phyloP scores from a whole-genome alignment of 2,329 filamentous ascomycete genomes.

The Diplocarpon rosae region DNA sequence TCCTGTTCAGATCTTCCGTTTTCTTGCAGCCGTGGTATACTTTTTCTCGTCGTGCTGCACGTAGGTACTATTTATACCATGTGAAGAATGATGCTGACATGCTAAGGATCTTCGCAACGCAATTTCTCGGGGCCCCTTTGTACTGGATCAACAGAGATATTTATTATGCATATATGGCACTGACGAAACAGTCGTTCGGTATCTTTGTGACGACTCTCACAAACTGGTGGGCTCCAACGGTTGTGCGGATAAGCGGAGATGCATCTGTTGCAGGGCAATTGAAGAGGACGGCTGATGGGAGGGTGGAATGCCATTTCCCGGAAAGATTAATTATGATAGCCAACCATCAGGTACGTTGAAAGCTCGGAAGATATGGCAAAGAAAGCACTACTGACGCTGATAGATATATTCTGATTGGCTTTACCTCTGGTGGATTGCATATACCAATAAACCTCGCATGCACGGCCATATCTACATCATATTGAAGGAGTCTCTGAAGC shows the following conservation, averaged over 20 bases:
- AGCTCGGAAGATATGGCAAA: neutral
- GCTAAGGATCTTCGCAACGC: constrained; percentile 55
- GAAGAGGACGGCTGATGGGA: constrained; percentile 55
- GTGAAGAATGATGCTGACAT: constrained; percentile 11
- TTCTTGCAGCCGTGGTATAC: constrained; percentile 22
- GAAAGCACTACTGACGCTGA: neutral
- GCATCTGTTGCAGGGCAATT: constrained; percentile 69
- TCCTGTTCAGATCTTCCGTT: constrained; percentile 20
- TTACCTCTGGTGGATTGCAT: constrained; percentile 90
- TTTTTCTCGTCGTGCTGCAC: constrained; percentile 22
- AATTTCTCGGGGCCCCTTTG: constrained; percentile 64
- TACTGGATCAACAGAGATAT: constrained; percentile 66
- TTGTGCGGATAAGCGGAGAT: constrained; percentile 74
- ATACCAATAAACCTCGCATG: constrained; percentile 63
- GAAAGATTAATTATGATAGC: constrained; percentile 75
- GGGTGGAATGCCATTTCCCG: constrained; percentile 68
- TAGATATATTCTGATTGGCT: constrained; percentile 83
- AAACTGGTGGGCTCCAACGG: constrained; percentile 77
- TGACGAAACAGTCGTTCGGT: constrained; percentile 77
- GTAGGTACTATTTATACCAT: constrained; percentile 16
- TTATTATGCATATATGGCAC: constrained; percentile 78
- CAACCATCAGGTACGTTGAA: constrained; percentile 58
- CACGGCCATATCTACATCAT: constrained; percentile 86
- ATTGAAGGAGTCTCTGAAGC: constrained; percentile 75
- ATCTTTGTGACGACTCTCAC: constrained; percentile 70